These are phyloP conservation scores for Trichosporon faecale DNA, from an alignment of 1,284 basidiomycete genomes.

Conservation along the genomic window DNA sequence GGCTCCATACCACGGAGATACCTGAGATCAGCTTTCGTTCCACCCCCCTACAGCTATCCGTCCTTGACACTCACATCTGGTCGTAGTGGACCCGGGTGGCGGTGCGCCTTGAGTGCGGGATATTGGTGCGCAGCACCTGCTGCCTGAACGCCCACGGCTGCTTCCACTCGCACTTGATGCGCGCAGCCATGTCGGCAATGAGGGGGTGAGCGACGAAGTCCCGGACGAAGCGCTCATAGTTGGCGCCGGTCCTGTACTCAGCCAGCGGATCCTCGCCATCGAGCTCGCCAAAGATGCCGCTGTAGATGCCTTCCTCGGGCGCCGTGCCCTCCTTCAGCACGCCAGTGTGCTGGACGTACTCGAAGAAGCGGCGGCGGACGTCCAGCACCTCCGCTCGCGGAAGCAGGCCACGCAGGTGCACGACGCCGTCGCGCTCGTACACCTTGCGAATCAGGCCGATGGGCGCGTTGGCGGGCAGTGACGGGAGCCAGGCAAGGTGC, in stretches of 20 bases:
- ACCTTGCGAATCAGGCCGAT: slow-evolving; percentile 18
- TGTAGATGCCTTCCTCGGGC: slow-evolving; percentile 21
- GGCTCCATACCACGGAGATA: slow-evolving; percentile 20
- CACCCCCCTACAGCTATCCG: too few relatives aligned
- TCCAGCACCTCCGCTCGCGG: slow-evolving; percentile 14
- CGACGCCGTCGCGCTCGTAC: slow-evolving; percentile 25
- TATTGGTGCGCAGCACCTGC: slow-evolving; percentile 24
- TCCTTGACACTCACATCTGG: slow-evolving; percentile 18
- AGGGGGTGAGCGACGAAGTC: slow-evolving; percentile 15
- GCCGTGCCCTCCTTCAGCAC: slow-evolving; percentile 18
- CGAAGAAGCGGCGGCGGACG: slow-evolving; percentile 18
- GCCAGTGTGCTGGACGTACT: slow-evolving; percentile 14
- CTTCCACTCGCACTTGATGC: slow-evolving; percentile 20
- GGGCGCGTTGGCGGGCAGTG: slow-evolving; percentile 19
- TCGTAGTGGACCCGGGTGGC: slow-evolving; percentile 24
- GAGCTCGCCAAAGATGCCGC: slow-evolving; percentile 10
- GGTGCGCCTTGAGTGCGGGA: slow-evolving; percentile 17
- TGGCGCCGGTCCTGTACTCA: slow-evolving; percentile 11
- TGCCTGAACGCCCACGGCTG: slow-evolving; percentile 17
- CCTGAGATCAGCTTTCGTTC: not conserved
- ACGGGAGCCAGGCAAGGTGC: slow-evolving; percentile 21
- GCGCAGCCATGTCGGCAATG: slow-evolving; percentile 14
- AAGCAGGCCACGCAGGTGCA: slow-evolving; percentile 22
- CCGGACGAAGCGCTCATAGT: slow-evolving; percentile 13
- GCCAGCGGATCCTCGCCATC: slow-evolving; percentile 17